Percentiles rank a stretch among this genome's conserved stretches.
These are phyloP conservation scores for Sporothrix pseudoabietina DNA, from an alignment of 2,329 filamentous ascomycete species.

Conservation along the genomic window DNA sequence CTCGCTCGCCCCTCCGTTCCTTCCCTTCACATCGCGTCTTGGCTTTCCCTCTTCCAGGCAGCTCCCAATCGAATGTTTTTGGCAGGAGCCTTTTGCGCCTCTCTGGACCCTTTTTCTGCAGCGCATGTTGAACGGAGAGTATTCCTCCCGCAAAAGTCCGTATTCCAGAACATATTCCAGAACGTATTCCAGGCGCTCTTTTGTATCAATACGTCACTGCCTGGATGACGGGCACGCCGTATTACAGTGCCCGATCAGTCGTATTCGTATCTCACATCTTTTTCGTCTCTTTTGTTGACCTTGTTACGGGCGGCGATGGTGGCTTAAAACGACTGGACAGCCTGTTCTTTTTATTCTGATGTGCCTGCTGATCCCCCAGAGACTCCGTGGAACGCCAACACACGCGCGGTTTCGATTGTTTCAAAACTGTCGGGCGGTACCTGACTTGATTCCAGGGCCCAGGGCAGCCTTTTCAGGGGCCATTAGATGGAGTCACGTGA, in stretches of 20 bases:
- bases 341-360: background rate
- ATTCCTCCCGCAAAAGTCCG: background rate
- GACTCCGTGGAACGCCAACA: constrained; percentile 6
- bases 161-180: background rate
- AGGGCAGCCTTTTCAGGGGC: background rate
- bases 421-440: constrained; percentile 15
- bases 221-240: background rate
- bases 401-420: constrained; percentile 11
- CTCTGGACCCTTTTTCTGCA: background rate
- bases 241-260: background rate
- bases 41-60: constrained; percentile 13
- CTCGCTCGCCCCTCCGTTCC: background rate
- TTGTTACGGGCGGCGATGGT: background rate
- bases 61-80: constrained; percentile 9
- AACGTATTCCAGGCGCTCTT: background rate
- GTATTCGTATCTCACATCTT: constrained; percentile 6
- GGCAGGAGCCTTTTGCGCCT: background rate
- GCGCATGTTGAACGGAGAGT: background rate
- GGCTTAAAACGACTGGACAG: background rate
- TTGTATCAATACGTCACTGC: background rate
- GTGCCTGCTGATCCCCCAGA: constrained; percentile 18
- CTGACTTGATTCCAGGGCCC: constrained; percentile 16
- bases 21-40: background rate
- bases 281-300: background rate
- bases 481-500: background rate